A percentile compares a stretch with the other conserved stretches of the same genome.
phyloP scores from a whole-genome alignment of 352 stramenopile species.

The Pythium rhizo-oryzae region DNA sequence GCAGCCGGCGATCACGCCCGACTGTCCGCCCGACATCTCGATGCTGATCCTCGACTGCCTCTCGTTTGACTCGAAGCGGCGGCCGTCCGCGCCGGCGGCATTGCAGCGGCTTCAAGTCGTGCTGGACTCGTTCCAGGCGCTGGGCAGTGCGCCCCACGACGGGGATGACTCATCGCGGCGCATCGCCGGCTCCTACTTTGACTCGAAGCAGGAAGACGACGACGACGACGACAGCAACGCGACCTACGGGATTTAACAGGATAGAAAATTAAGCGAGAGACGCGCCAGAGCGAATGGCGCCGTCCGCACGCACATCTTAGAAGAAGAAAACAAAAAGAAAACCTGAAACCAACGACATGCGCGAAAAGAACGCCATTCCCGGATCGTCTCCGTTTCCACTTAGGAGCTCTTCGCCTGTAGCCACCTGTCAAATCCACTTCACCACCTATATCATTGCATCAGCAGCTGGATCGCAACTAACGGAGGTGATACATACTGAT shows the following conservation, averaged over 20 bases:
- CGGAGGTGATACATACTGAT: not conserved
- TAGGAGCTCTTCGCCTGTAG: slow-evolving; percentile 12
- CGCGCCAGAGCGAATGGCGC: not conserved
- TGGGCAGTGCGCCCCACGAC: slow-evolving; percentile 46
- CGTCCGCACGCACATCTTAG: not conserved
- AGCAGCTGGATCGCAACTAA: too few relatives aligned
- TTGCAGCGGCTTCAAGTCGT: slow-evolving; percentile 43
- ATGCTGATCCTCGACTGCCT: slow-evolving; percentile 59
- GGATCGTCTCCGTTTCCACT: not conserved
- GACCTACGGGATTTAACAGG: slow-evolving; percentile 16
- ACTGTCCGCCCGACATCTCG: slow-evolving; percentile 48
- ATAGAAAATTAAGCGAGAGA: not conserved
- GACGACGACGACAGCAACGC: slow-evolving; percentile 13
- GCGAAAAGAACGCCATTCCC: slow-evolving; percentile 5
- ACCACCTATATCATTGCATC: too few relatives aligned
- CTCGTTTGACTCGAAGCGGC: slow-evolving; percentile 43
- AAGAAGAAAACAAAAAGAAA: not conserved
- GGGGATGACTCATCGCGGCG: not conserved
- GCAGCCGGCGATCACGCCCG: slow-evolving; percentile 48
- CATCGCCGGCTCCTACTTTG: slow-evolving; percentile 13
- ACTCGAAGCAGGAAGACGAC: slow-evolving; percentile 13
- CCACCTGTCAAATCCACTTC: not conserved
- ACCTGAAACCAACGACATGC: not conserved
- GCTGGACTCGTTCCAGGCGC: slow-evolving; percentile 49
- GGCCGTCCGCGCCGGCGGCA: slow-evolving; percentile 45